These are phyloP conservation scores for Aspergillus melleus DNA, from an alignment of 2,329 filamentous ascomycete genomes.

Conservation along the genomic window DNA sequence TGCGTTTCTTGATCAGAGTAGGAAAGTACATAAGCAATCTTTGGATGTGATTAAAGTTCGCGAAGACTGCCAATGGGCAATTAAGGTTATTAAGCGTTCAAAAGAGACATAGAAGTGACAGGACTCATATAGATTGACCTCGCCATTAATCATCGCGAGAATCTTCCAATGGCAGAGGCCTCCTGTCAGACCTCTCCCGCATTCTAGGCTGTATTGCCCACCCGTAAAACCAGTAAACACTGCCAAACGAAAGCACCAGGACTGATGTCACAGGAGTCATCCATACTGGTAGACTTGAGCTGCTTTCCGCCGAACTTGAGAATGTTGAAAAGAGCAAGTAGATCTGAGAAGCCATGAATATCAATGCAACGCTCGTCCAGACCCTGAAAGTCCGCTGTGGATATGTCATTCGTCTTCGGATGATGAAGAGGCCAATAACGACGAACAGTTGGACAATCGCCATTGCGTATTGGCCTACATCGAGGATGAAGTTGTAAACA, in stretches of 20 bases:
- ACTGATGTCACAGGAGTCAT: conserved; percentile 51
- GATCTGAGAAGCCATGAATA: conserved; percentile 63
- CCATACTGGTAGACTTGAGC: conserved; percentile 52
- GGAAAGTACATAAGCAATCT: neutral
- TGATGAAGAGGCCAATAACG: conserved; percentile 37
- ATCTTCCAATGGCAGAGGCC: neutral
- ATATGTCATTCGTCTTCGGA: conserved; percentile 32
- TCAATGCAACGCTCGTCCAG: conserved; percentile 39
- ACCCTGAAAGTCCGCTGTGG: conserved; percentile 50
- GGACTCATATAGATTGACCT: neutral
- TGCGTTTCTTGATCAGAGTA: no score
- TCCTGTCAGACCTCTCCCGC: neutral
- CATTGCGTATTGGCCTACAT: conserved; percentile 33
- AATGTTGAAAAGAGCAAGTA: conserved; percentile 63
- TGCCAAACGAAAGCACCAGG: conserved; percentile 45
- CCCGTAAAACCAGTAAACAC: conserved; percentile 44
- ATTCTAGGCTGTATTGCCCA: neutral
- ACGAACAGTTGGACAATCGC: conserved; percentile 35
- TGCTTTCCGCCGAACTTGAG: conserved; percentile 42
- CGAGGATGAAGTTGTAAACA: conserved; percentile 31
- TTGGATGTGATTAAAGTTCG: neutral
- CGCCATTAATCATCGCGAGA: neutral
- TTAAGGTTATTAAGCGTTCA: neutral
- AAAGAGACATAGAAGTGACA: neutral
- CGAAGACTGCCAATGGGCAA: neutral